Evolutionary conservation across 441 rosid genomes (phyloP).

Genomic region (Adansonia rubrostipa): DNA sequence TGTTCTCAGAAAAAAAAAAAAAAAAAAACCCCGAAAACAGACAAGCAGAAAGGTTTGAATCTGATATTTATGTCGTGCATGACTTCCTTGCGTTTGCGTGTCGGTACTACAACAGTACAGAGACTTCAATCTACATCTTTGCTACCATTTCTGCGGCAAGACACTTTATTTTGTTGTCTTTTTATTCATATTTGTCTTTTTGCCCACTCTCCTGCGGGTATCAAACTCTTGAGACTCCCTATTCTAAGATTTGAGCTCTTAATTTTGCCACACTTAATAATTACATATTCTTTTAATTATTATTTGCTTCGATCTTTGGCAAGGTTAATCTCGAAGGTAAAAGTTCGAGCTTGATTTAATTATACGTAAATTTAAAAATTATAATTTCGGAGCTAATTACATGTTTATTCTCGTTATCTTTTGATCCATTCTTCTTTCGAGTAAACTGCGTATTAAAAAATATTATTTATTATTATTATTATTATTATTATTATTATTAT

Average conservation of each 20-base stretch:
- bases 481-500: too few species aligned
- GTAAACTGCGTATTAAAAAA: too few species aligned
- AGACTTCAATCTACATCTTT: conserved; percentile 1
- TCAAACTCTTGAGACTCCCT: background rate
- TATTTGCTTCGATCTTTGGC: too few species aligned
- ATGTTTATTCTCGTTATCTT: too few species aligned
- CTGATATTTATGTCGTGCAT: conserved; percentile 32
- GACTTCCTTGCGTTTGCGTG: conserved; percentile 42
- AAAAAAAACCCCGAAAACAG: background rate
- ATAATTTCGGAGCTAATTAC: too few species aligned
- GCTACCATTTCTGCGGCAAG: conserved; percentile 27
- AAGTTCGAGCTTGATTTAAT: too few species aligned
- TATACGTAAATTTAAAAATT: too few species aligned
- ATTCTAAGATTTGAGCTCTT: background rate
- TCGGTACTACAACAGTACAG: conserved; percentile 34
- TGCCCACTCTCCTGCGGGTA: background rate
- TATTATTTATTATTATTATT: too few species aligned
- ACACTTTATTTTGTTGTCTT: conserved; percentile 27
- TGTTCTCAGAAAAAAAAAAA: background rate
- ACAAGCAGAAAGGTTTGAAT: background rate
- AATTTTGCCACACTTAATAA: too few species aligned
- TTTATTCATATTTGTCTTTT: background rate
- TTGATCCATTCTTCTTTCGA: too few species aligned
- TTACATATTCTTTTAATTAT: too few species aligned
- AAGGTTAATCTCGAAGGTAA: too few species aligned